A percentile compares a stretch with the other conserved stretches of the same genome.
These are phyloP conservation scores for Rhizophora apiculata DNA, from an alignment of 345 rosid species.

Conservation along the genomic window DNA sequence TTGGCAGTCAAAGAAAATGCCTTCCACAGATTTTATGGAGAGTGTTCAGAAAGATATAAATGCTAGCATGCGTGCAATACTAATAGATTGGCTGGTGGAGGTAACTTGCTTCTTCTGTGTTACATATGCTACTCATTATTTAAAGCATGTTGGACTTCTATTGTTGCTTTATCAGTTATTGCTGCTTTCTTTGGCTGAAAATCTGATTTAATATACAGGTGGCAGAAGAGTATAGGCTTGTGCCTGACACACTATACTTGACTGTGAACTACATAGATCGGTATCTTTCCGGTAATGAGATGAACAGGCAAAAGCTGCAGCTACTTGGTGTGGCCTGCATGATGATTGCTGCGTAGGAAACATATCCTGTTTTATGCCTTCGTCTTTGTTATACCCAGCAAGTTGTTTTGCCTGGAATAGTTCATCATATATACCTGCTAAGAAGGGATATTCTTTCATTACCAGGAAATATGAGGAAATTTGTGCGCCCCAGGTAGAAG, in stretches of 20 bases:
- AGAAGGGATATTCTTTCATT: slow-evolving; percentile 12
- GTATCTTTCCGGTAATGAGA: slow-evolving; percentile 77
- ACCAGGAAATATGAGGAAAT: slow-evolving; percentile 91
- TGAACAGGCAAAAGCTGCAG: slow-evolving; percentile 78
- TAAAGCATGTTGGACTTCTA: neutral
- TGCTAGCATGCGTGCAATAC: slow-evolving; percentile 77
- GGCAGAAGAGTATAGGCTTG: slow-evolving; percentile 95
- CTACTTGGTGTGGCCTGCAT: slow-evolving; percentile 89
- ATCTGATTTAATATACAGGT: slow-evolving; percentile 50
- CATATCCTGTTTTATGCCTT: neutral
- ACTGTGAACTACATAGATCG: slow-evolving; percentile 86
- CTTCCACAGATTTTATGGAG: slow-evolving; percentile 76
- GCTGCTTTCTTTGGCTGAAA: slow-evolving; percentile 11
- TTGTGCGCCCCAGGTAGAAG: slow-evolving; percentile 89
- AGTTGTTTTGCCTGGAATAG: neutral
- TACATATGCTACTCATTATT: neutral
- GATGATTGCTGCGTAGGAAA: slow-evolving; percentile 92
- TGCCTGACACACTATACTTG: slow-evolving; percentile 79
- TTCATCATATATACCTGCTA: neutral
- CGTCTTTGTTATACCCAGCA: neutral
- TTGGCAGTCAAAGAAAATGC: slow-evolving; percentile 68
- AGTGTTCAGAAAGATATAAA: slow-evolving; percentile 73
- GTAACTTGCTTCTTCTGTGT: slow-evolving; percentile 30
- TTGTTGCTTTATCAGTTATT: too few relatives aligned
- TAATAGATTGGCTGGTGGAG: slow-evolving; percentile 98